phyloP scores from a whole-genome alignment of 208 protist genomes.

The Leishmania tropica region DNA sequence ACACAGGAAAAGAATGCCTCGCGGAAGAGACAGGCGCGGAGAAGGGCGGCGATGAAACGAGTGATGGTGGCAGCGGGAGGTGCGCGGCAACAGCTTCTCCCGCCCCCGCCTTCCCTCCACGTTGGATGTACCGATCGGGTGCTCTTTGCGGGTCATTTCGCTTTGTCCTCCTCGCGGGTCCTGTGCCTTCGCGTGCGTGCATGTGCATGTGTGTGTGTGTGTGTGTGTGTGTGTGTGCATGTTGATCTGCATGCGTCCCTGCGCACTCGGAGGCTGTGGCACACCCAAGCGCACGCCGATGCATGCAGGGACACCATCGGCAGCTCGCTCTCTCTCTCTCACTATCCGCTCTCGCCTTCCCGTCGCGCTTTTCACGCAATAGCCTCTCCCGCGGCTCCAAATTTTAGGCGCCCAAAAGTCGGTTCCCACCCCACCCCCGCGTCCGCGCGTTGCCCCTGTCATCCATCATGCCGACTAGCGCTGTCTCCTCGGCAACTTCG shows the following conservation, averaged over 20 bases:
- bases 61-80: background rate
- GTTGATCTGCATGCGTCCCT: background rate
- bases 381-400: background rate
- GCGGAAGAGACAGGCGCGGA: background rate
- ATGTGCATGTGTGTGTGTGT: no score
- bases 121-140: background rate
- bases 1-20: background rate
- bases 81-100: background rate
- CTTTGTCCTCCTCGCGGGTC: background rate
- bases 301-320: background rate
- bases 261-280: background rate
- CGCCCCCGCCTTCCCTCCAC: background rate
- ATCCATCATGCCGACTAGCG: conserved; percentile 3
- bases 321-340: background rate
- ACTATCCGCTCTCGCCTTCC: background rate
- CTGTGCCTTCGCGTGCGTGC: background rate
- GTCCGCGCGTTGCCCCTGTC: background rate
- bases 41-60: background rate
- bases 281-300: background rate
- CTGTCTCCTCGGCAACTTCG: background rate
- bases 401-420: no score
- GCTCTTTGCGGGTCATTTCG: background rate
- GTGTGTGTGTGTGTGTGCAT: no score
- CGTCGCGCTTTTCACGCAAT: background rate
- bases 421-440: background rate